Conservation (phyloP, 495 filamentous ascomycete species). For the Podospora sp. region DNA sequence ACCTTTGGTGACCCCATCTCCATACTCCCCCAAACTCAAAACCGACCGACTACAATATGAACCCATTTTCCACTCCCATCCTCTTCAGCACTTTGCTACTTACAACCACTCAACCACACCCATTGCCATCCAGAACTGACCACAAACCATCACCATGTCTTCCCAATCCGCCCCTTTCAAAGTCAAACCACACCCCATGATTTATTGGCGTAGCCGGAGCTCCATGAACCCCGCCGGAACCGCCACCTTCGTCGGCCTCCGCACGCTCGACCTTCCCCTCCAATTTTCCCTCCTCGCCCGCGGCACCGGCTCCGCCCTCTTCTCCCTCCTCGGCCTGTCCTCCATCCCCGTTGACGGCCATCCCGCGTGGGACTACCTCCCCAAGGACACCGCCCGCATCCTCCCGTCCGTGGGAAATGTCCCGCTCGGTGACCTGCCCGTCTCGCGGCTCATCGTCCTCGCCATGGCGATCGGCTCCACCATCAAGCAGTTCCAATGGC, state of each 20-base stretch:
- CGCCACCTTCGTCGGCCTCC: conserved; percentile 58
- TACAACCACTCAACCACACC: too few species aligned
- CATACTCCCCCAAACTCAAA: too few species aligned
- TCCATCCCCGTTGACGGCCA: conserved; percentile 27
- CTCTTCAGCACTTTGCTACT: too few species aligned
- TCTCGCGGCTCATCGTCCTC: conserved; percentile 44
- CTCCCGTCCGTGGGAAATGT: neutral
- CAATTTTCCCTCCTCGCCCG: conserved; percentile 55
- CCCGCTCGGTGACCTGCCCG: conserved; percentile 27
- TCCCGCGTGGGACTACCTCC: conserved; percentile 1
- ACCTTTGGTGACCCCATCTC: too few species aligned
- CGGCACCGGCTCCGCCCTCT: conserved; percentile 30
- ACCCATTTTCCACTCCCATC: too few species aligned
- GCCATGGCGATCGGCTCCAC: conserved; percentile 52
- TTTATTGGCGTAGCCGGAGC: conserved; percentile 41
- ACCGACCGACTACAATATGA: too few species aligned
- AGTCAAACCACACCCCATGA: conserved; percentile 24
- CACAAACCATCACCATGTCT: neutral
- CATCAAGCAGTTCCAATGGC: conserved; percentile 56
- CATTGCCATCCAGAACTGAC: neutral
- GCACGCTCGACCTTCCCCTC: conserved; percentile 57
- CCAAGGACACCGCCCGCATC: neutral
- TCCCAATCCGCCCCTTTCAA: neutral
- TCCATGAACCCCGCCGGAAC: conserved; percentile 53
- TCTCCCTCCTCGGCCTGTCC: conserved; percentile 23